Evolutionary conservation across 371 early-diverging fungal species (phyloP).

Genomic region (Actinomucor elegans): DNA sequence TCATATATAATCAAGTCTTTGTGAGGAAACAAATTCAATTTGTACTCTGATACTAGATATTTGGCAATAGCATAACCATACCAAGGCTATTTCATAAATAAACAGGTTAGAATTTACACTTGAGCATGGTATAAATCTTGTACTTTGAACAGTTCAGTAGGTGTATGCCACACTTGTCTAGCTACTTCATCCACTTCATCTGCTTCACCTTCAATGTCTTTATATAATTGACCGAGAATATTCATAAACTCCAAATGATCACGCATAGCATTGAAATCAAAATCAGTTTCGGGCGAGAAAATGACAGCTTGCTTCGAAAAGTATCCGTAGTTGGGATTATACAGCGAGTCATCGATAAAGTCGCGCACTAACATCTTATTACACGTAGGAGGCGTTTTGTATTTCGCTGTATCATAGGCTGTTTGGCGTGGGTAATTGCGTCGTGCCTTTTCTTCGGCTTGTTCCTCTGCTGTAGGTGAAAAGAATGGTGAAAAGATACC

Average conservation of each 20-base stretch:
- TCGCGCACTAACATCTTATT: slow-evolving; percentile 81
- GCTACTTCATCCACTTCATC: slow-evolving; percentile 62
- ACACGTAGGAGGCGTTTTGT: slow-evolving; percentile 50
- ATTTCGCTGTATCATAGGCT: slow-evolving; percentile 37
- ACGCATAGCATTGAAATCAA: slow-evolving; percentile 66
- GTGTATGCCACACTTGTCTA: slow-evolving; percentile 96
- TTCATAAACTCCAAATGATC: slow-evolving; percentile 86
- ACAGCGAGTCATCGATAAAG: slow-evolving; percentile 94
- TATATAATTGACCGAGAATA: slow-evolving; percentile 75
- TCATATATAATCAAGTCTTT: slow-evolving; percentile 83
- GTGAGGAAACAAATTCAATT: slow-evolving; percentile 48
- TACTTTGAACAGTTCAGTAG: slow-evolving; percentile 94
- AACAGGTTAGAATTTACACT: not conserved
- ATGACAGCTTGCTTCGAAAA: slow-evolving; percentile 94
- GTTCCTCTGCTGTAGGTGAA: slow-evolving; percentile 28
- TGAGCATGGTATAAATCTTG: too few relatives aligned
- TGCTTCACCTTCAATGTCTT: slow-evolving; percentile 71
- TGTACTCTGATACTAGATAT: slow-evolving; percentile 77
- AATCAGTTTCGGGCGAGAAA: slow-evolving; percentile 74
- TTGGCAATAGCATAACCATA: slow-evolving; percentile 85
- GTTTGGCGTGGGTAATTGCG: slow-evolving; percentile 40
- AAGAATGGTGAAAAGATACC: slow-evolving; percentile 37
- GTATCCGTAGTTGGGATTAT: slow-evolving; percentile 95
- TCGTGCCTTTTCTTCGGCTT: slow-evolving; percentile 26
- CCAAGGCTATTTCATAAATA: slow-evolving; percentile 63